These are phyloP conservation scores for Rozella allomycis DNA, from an alignment of 371 early-diverging fungal species.

Conservation along the genomic window DNA sequence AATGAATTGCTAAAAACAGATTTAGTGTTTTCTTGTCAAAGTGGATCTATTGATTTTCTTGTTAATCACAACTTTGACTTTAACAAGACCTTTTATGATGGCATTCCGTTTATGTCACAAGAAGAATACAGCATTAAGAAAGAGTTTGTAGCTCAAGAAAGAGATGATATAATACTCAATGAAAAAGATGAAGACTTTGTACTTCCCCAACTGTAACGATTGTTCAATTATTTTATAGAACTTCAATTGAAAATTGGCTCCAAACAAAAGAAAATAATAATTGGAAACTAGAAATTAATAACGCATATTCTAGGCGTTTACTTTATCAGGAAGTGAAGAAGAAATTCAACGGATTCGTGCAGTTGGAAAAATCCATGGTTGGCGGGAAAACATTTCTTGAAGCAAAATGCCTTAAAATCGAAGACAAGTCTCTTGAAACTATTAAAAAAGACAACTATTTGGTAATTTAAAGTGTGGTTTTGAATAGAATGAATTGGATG, in stretches of 20 bases:
- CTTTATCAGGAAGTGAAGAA: constrained; percentile 45
- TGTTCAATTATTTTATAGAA: constrained; percentile 5
- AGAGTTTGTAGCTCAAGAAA: constrained; percentile 15
- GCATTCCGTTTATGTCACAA: constrained; percentile 45
- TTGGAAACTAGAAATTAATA: constrained; percentile 19
- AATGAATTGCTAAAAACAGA: constrained; percentile 35
- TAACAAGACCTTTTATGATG: constrained; percentile 49
- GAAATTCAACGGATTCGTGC: too few relatives aligned
- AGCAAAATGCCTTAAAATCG: too few relatives aligned
- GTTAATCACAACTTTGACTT: constrained; percentile 53
- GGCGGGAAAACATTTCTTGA: too few relatives aligned
- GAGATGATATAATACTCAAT: constrained; percentile 38
- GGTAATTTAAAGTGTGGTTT: too few relatives aligned
- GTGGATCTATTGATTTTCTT: constrained; percentile 54
- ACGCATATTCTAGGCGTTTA: constrained; percentile 34
- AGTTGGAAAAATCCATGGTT: too few relatives aligned
- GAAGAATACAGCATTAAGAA: constrained; percentile 31
- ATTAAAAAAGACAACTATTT: too few relatives aligned
- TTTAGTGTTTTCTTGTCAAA: constrained; percentile 36
- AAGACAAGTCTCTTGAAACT: too few relatives aligned
- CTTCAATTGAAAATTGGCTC: constrained; percentile 24
- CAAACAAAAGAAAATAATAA: constrained; percentile 11
- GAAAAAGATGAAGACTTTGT: constrained; percentile 32
- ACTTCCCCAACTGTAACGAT: constrained; percentile 13
- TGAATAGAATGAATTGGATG: constrained; percentile 30